Conservation (phyloP, 129 eudicot species). For the Centrapalus pauciflorus region DNA sequence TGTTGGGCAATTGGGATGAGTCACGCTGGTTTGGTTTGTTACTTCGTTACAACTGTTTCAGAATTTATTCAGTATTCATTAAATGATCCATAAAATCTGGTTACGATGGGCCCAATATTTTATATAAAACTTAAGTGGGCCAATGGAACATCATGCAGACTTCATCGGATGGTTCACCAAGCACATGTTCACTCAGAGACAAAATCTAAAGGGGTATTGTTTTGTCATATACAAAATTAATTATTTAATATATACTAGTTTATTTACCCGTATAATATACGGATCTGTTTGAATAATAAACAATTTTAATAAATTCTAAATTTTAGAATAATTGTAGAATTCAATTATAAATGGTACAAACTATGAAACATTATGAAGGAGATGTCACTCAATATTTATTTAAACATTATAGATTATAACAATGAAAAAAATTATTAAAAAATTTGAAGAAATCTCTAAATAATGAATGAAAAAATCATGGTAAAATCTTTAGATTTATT, state of each 20-base stretch:
- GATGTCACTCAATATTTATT: too few relatives aligned
- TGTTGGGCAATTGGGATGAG: constrained; percentile 24
- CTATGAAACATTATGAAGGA: too few relatives aligned
- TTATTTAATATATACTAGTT: neutral
- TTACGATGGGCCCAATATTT: constrained; percentile 21
- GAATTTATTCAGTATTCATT: constrained; percentile 22
- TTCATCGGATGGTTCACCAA: constrained; percentile 22
- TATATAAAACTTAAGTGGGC: constrained; percentile 12
- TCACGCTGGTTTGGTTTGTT: constrained; percentile 21
- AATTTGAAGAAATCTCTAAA: too few relatives aligned
- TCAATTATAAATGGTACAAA: too few relatives aligned
- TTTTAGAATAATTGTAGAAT: too few relatives aligned
- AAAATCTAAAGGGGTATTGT: neutral
- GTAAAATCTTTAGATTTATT: too few relatives aligned
- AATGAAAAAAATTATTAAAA: too few relatives aligned
- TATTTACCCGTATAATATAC: too few relatives aligned
- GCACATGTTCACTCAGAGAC: constrained; percentile 16
- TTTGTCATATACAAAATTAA: neutral
- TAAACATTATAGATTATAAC: too few relatives aligned
- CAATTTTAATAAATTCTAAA: too few relatives aligned
- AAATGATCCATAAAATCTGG: constrained; percentile 16
- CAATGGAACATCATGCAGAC: constrained; percentile 18
- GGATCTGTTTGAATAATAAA: too few relatives aligned
- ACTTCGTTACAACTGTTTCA: constrained; percentile 23
- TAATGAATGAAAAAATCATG: too few relatives aligned